Evolutionary conservation across 108 stramenopile species (phyloP).

Genomic region (Schizochytrium sp.): DNA sequence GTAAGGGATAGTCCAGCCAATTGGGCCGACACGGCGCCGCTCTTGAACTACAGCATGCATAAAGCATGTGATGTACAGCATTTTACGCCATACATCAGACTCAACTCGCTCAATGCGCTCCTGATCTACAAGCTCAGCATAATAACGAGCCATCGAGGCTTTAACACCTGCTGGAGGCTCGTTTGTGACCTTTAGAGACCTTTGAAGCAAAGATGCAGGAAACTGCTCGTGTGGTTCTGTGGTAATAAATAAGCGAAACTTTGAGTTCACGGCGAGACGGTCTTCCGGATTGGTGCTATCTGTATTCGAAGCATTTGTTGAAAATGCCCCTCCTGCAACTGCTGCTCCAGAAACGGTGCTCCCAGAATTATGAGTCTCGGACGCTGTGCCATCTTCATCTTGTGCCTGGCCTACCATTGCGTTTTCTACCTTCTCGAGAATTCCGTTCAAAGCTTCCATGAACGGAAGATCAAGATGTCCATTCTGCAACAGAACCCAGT

Average conservation of each 20-base stretch:
- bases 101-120: slow-evolving; percentile 74
- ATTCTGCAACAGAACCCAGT: slow-evolving; percentile 72
- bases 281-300: not conserved
- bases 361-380: not conserved
- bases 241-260: slow-evolving; percentile 70
- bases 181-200: slow-evolving; percentile 71
- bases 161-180: slow-evolving; percentile 73
- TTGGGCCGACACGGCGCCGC: slow-evolving; percentile 73
- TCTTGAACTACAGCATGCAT: slow-evolving; percentile 74
- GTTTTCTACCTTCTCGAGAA: slow-evolving; percentile 58
- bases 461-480: slow-evolving; percentile 69
- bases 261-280: not conserved
- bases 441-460: slow-evolving; percentile 66
- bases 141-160: slow-evolving; percentile 69
- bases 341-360: not conserved
- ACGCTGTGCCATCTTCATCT: not conserved
- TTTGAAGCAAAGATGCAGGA: slow-evolving; percentile 70
- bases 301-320: too few species aligned
- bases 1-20: slow-evolving; percentile 77
- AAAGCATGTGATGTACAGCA: slow-evolving; percentile 71
- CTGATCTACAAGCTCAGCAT: slow-evolving; percentile 70
- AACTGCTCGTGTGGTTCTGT: slow-evolving; percentile 68
- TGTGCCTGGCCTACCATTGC: not conserved
- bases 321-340: not conserved
- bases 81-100: slow-evolving; percentile 68